Conservation (phyloP, 257 asterid genomes). For the Solanum corneliomulleri region DNA sequence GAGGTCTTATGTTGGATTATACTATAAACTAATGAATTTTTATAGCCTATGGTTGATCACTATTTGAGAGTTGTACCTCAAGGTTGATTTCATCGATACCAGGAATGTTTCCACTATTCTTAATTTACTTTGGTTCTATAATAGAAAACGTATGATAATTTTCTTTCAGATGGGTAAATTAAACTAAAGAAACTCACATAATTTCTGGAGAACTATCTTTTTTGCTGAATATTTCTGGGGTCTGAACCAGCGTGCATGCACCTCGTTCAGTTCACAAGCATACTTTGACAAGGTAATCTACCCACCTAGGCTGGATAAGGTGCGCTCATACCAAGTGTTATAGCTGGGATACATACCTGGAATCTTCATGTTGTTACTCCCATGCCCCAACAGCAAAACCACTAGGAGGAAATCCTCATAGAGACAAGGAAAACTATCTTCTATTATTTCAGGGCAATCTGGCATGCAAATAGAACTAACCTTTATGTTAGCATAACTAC, state of each 20-base stretch:
- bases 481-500: neutral
- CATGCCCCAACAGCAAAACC: neutral
- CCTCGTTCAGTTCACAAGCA: neutral
- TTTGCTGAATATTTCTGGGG: neutral
- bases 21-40: neutral
- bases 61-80: neutral
- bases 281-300: neutral
- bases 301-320: neutral
- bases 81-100: neutral
- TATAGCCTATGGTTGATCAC: neutral
- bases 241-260: neutral
- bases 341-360: neutral
- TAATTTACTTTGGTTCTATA: neutral
- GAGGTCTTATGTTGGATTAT: constrained; percentile 45
- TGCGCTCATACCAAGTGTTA: neutral
- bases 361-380: neutral
- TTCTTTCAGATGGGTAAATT: neutral
- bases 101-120: neutral
- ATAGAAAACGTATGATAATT: neutral
- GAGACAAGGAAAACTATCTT: neutral
- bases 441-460: neutral
- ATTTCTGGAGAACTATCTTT: neutral
- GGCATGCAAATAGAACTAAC: neutral
- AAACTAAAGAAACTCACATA: neutral
- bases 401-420: neutral